Conservation (phyloP, 2,329 filamentous ascomycete genomes). For the Trichoderma citrinoviride region DNA sequence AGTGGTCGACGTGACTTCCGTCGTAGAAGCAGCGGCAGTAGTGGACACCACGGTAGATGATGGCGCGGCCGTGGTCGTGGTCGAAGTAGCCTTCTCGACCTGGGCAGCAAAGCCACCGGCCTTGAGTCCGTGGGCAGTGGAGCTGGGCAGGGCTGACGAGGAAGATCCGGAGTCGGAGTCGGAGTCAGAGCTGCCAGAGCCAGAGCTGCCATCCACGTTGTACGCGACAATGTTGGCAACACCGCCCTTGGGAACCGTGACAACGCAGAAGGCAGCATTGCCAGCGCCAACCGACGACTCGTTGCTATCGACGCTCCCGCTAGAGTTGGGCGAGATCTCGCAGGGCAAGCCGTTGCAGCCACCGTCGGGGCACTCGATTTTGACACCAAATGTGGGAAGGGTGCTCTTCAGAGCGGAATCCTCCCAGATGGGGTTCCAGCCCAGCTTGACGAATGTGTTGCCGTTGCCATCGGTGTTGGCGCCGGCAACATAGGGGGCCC, state of each 20-base stretch:
- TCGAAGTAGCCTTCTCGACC: conserved; percentile 16
- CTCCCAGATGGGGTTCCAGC: conserved; percentile 74
- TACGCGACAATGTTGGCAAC: conserved; percentile 67
- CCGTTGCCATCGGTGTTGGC: conserved; percentile 66
- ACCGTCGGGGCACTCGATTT: conserved; percentile 64
- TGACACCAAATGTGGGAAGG: conserved; percentile 64
- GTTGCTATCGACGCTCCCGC: conserved; percentile 59
- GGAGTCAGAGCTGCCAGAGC: conserved; percentile 25
- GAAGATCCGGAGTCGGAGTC: conserved; percentile 11
- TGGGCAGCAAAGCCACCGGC: conserved; percentile 20
- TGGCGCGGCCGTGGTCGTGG: conserved; percentile 4
- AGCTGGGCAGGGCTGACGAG: conserved; percentile 6
- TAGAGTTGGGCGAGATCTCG: conserved; percentile 61
- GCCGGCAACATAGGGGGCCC: conserved; percentile 73
- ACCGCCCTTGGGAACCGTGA: conserved; percentile 65
- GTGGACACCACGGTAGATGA: conserved; percentile 21
- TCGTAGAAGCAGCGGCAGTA: conserved; percentile 24
- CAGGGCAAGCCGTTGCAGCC: conserved; percentile 74
- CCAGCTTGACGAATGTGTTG: conserved; percentile 70
- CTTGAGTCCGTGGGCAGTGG: conserved; percentile 18
- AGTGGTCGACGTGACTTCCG: conserved; percentile 21
- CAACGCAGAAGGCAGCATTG: conserved; percentile 70
- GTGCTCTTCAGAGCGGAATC: conserved; percentile 51
- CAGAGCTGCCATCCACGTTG: conserved; percentile 40
- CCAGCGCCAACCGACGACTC: conserved; percentile 60